Base-by-base conservation (phyloP, 352 stramenopile genomes). In the Globisporangium cystogenes region DNA sequence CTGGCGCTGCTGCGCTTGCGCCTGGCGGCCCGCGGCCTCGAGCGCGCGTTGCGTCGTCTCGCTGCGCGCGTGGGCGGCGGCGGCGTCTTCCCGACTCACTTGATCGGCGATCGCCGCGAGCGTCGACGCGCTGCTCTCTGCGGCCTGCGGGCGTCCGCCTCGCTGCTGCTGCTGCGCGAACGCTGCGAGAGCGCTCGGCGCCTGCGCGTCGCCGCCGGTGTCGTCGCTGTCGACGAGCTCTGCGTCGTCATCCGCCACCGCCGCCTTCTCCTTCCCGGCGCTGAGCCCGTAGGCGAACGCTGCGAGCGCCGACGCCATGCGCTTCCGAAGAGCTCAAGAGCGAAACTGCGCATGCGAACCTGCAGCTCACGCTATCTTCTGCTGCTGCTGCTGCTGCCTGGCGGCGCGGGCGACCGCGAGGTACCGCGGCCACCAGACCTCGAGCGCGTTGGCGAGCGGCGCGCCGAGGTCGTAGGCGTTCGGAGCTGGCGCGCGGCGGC, bases 1-100 rank as follows among this genome's bases (percentile, higher is more conserved):
- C 10, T 65, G 51, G 14, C 55, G 57, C 15, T 58, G 62, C 23
- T 62, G 33, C 1, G 45, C 44, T 20, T 68, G 31, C 21, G 57
- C 51, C 43, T 87, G 73, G 0, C 50, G 45, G 24, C 64, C 55
- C 23, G 81, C 68, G 23, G 23, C 21, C 29, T 51, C 51, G 1
- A 87, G 10, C 42, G 60, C 51, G 1, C 51, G 49, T 18, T 79
- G 58, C n/a, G 79, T 57, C 47, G 48, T 42, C 4, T 42, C 29
- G 24, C 50, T 51, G 5, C 46, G 62, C 18, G 65, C 59, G 26
- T 80, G 20, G 1, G 20, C 33, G 1, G 42, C 43, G 4, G 23
- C 39, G 1, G 45, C 52, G 2, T 78, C 72, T 45, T 84, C 74
- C 23, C 62, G 20, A n/a, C 72, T 64, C 11, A 86, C 62, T 27